Percentiles rank a stretch among this genome's conserved stretches.
phyloP scores from a whole-genome alignment of 129 eudicot genomes.

The Chrysanthemum lavandulifolium region DNA sequence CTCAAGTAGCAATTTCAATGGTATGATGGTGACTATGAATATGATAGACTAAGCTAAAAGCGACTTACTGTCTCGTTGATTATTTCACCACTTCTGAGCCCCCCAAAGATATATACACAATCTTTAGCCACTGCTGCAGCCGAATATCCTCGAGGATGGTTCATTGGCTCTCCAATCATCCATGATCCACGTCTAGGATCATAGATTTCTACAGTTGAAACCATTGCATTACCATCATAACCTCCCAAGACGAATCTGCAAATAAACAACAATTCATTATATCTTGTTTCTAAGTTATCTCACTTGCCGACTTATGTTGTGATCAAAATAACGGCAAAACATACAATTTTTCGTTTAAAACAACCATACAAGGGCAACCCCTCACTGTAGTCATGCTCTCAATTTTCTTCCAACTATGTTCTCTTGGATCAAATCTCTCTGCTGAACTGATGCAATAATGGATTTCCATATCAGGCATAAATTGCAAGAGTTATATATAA shows the following conservation, averaged over 20 bases:
- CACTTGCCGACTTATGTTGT: background rate
- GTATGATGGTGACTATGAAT: background rate
- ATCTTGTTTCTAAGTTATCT: background rate
- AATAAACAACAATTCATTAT: conserved; percentile 7
- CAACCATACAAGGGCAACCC: conserved; percentile 68
- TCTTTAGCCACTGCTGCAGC: conserved; percentile 55
- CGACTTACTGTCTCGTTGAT: conserved; percentile 52
- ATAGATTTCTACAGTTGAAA: conserved; percentile 52
- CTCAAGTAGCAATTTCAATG: background rate
- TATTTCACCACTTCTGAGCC: conserved; percentile 37
- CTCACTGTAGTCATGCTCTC: conserved; percentile 61
- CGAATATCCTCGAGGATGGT: conserved; percentile 52
- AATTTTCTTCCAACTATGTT: conserved; percentile 69
- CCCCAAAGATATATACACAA: conserved; percentile 63
- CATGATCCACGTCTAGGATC: conserved; percentile 76
- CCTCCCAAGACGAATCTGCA: conserved; percentile 78
- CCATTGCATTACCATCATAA: conserved; percentile 62
- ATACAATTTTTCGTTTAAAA: conserved; percentile 76
- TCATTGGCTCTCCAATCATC: conserved; percentile 73
- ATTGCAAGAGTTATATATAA: background rate
- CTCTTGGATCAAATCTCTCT: conserved; percentile 95
- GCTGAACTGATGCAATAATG: conserved; percentile 47
- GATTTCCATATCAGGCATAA: background rate
- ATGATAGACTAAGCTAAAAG: conserved; percentile 3
- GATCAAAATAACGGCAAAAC: conserved; percentile 12